These are phyloP conservation scores for Colletotrichum sp. DNA, from an alignment of 2,329 filamentous ascomycete genomes.

Conservation along the genomic window DNA sequence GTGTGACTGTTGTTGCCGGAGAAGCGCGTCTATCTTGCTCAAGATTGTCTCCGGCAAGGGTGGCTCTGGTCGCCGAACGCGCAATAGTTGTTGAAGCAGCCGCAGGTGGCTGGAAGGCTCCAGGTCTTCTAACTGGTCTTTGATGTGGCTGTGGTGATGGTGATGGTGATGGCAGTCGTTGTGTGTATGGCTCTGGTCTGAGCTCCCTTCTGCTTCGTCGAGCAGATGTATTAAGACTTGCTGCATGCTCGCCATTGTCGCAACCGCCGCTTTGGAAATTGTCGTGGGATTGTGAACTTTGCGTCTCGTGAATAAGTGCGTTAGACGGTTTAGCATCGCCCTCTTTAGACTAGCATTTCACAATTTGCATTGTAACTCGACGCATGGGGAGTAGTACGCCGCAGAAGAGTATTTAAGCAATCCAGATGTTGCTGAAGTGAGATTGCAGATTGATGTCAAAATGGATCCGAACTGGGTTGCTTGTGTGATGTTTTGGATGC, in stretches of 20 bases:
- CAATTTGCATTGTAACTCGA: background rate
- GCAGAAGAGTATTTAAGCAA: background rate
- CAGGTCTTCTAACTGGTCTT: slow-evolving; percentile 8
- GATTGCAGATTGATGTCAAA: background rate
- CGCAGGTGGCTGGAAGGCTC: slow-evolving; percentile 14
- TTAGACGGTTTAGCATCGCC: background rate
- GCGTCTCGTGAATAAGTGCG: background rate
- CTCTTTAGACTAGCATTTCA: background rate
- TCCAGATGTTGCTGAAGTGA: background rate
- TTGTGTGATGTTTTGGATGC: background rate
- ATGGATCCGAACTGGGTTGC: background rate
- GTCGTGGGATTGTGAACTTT: background rate
- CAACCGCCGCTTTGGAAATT: background rate
- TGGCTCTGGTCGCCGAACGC: slow-evolving; percentile 25
- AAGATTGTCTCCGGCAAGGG: slow-evolving; percentile 20
- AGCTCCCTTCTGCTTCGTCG: background rate
- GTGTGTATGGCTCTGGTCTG: background rate
- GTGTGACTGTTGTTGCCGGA: background rate
- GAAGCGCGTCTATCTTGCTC: slow-evolving; percentile 22
- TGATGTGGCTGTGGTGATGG: background rate
- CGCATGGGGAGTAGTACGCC: background rate
- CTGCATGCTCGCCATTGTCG: background rate
- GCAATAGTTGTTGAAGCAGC: slow-evolving; percentile 27
- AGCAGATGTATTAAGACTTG: background rate
- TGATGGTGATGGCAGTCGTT: background rate